Percentiles rank a stretch among this genome's conserved stretches.
These are phyloP conservation scores for Blumeriella jaapii DNA, from an alignment of 2,329 filamentous ascomycete genomes.

Conservation along the genomic window DNA sequence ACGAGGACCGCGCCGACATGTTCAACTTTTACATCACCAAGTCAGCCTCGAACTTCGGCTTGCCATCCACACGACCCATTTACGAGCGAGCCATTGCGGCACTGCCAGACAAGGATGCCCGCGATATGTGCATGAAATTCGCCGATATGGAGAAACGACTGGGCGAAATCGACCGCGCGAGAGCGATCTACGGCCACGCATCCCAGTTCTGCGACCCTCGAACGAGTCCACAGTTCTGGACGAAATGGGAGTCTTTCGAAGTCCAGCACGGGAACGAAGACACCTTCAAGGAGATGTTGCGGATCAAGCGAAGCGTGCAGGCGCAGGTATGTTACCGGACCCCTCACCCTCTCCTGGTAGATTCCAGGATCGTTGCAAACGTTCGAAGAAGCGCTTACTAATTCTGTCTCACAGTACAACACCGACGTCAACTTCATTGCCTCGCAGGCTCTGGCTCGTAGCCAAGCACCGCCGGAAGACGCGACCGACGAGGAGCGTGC, in stretches of 20 bases:
- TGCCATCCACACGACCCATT: conserved; percentile 87
- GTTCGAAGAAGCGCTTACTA: too few species aligned
- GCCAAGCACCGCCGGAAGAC: conserved; percentile 39
- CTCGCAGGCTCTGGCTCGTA: conserved; percentile 80
- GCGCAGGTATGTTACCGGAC: too few species aligned
- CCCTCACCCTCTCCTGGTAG: too few species aligned
- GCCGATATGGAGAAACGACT: conserved; percentile 90
- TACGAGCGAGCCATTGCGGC: conserved; percentile 93
- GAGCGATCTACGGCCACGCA: conserved; percentile 92
- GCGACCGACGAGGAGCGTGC: conserved; percentile 38
- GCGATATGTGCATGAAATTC: conserved; percentile 98
- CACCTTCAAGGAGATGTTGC: conserved; percentile 97
- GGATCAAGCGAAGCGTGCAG: conserved; percentile 93
- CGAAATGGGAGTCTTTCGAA: conserved; percentile 94
- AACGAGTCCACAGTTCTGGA: conserved; percentile 84
- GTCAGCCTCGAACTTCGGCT: conserved; percentile 92
- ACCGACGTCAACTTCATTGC: conserved; percentile 99
- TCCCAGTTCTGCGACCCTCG: conserved; percentile 96
- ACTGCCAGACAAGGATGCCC: conserved; percentile 85
- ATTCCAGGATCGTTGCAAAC: too few species aligned
- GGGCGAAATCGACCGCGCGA: conserved; percentile 86
- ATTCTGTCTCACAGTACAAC: too few species aligned
- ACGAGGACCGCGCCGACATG: conserved; percentile 93
- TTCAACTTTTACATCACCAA: conserved; percentile 99
- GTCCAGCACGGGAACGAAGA: conserved; percentile 98